These are phyloP conservation scores for Strigomonas culicis DNA, from an alignment of 208 protist genomes.

Conservation along the genomic window DNA sequence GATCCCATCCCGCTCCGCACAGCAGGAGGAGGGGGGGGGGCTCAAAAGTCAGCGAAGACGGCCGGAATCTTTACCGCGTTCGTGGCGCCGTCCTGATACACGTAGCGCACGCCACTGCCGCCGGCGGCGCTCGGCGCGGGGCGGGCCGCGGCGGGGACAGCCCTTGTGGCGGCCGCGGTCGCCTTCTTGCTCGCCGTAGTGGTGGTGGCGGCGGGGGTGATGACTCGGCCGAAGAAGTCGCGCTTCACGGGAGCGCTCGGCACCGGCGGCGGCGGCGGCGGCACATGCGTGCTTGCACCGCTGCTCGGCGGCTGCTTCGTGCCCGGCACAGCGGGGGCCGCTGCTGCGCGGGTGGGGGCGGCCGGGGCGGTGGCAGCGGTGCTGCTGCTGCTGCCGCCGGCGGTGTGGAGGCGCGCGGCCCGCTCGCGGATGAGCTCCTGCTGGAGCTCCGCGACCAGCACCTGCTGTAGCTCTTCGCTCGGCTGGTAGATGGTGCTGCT, in stretches of 20 bases:
- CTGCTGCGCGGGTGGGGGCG: too few species aligned
- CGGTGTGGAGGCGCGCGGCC: background rate
- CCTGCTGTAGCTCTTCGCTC: conserved; percentile 30
- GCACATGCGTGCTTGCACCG: too few species aligned
- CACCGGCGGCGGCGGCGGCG: too few species aligned
- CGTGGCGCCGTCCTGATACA: conserved; percentile 76
- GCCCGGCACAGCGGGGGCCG: too few species aligned
- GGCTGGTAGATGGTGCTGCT: background rate
- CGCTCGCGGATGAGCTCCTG: conserved; percentile 22
- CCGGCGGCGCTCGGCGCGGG: background rate
- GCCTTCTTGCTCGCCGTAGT: background rate
- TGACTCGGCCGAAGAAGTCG: conserved; percentile 74
- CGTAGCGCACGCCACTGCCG: conserved; percentile 32
- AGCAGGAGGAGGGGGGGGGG: too few species aligned
- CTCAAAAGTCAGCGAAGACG: conserved; percentile 56
- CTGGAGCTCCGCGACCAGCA: conserved; percentile 39
- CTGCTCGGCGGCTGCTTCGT: too few species aligned
- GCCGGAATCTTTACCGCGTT: conserved; percentile 83
- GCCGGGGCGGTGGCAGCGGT: background rate
- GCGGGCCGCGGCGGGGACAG: background rate
- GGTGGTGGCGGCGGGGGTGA: conserved; percentile 18
- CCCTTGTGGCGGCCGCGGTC: background rate
- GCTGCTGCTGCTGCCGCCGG: conserved; percentile 3
- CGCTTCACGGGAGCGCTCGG: conserved; percentile 14
- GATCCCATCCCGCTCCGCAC: too few species aligned